A percentile compares a stretch with the other conserved stretches of the same genome.
Evolutionary conservation across 1,139 yeast genomes (phyloP).

Genomic region (Entelexis paramagnoliae): DNA sequence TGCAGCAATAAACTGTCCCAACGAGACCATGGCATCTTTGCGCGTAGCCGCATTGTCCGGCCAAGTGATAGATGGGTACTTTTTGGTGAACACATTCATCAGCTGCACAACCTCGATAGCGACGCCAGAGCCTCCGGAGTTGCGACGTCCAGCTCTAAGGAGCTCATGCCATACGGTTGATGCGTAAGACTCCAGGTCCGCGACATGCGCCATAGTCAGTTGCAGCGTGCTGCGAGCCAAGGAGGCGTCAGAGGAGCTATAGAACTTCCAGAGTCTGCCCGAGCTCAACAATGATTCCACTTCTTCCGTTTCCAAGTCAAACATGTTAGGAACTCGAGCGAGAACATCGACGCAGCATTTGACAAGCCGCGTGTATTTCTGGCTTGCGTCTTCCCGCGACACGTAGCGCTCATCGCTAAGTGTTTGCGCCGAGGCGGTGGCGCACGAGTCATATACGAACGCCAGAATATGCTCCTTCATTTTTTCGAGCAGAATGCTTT

Average conservation of each 20-base stretch:
- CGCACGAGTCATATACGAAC: constrained; percentile 44
- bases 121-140: constrained; percentile 22
- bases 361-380: constrained; percentile 56
- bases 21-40: constrained; percentile 14
- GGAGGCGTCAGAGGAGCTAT: constrained; percentile 25
- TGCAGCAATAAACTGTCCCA: constrained; percentile 15
- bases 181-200: constrained; percentile 10
- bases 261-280: constrained; percentile 28
- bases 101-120: constrained; percentile 28
- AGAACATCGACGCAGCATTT: constrained; percentile 46
- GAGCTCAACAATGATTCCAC: constrained; percentile 21
- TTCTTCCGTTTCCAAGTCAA: constrained; percentile 14
- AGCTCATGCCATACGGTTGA: constrained; percentile 24
- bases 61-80: constrained; percentile 27
- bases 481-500: constrained; percentile 50
- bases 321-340: constrained; percentile 2
- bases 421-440: constrained; percentile 49
- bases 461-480: constrained; percentile 49
- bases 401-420: constrained; percentile 69
- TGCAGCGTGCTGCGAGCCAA: constrained; percentile 24
- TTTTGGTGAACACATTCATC: constrained; percentile 26
- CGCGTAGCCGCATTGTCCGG: constrained; percentile 11
- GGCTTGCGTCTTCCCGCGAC: constrained; percentile 52
- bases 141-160: constrained; percentile 26
- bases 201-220: constrained; percentile 15